Base-by-base conservation (phyloP, 805 yeast genomes). In the Metschnikowia lochheadii region DNA sequence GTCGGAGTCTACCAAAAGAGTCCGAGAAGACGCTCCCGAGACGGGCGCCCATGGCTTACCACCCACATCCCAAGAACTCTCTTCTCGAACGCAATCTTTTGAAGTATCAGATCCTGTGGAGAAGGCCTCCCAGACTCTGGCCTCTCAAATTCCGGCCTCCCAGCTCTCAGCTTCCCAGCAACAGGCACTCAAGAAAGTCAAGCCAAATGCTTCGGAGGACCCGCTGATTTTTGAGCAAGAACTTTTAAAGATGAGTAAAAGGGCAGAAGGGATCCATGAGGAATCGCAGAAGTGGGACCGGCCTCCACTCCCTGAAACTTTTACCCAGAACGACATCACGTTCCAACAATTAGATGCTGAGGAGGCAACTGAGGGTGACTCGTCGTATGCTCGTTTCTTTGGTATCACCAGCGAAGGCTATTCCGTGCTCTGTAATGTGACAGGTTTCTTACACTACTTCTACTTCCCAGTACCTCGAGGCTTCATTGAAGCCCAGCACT, bases 301-400 rank as follows among this genome's bases (percentile, higher is more conserved):
- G 55, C 87, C 94, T 0, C 73, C 78, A 0, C 59, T 82, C 5
- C 80, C 85, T 2, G 38, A 48, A 1, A 71, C 78, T 48, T 77
- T 85, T 2, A 58, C 61, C 0, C 64, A 65, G 1, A 63, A 65
- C 37, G 90, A 85, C 59, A 75, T 87, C 26, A 75, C 79, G 0
- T 91, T 91, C 65, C 98, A 94, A 67, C 99, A 94, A 62, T 73
- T 94, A 59, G 99, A 94, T 66, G 96, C 96, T 1, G 98, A 94
- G 61, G 99, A 94, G 61, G 79, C 87, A 2, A 63, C 69, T 29
- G 64, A 79, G 7, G 79, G 80, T 35, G 83, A 81, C 14, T 73
- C 78, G 23, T 79, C 86, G 0, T 77, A 81, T 1, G 87, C 91
- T 0, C 79, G 97, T 49, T 85, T 95, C 62, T 94, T 91, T 67